Percentiles rank a stretch among this genome's conserved stretches.
Conservation (phyloP, 768 basidiomycete genomes). For the Leccinum variicolor region DNA sequence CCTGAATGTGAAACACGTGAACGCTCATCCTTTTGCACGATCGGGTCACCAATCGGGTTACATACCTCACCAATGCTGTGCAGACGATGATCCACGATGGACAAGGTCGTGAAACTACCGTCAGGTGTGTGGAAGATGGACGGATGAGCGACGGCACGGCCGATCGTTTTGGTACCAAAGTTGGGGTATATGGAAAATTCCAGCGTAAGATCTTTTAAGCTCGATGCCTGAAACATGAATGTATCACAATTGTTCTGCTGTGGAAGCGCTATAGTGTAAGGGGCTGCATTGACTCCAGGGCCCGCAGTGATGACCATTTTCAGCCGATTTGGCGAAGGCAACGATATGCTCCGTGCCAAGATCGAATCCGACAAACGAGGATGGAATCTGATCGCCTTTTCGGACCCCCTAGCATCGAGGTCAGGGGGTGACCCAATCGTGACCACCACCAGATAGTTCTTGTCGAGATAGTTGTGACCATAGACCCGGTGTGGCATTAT, state of each 20-base stretch:
- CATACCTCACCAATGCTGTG: constrained; percentile 90
- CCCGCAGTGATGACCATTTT: constrained; percentile 95
- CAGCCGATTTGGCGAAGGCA: constrained; percentile 72
- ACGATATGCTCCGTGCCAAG: constrained; percentile 61
- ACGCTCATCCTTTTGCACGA: constrained; percentile 1
- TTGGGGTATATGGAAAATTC: constrained; percentile 97
- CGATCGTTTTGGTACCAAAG: constrained; percentile 96
- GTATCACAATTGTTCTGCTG: constrained; percentile 66
- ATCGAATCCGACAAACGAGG: constrained; percentile 71
- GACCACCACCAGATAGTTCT: constrained; percentile 80
- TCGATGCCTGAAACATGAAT: constrained; percentile 84
- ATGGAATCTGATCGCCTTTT: constrained; percentile 59
- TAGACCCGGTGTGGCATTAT: constrained; percentile 98
- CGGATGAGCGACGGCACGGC: constrained; percentile 84
- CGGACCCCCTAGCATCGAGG: constrained; percentile 32
- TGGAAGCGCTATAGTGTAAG: constrained; percentile 87
- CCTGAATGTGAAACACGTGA: constrained; percentile 39
- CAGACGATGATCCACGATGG: constrained; percentile 88
- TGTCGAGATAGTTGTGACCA: constrained; percentile 93
- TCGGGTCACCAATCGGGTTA: not conserved
- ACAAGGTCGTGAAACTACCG: constrained; percentile 57
- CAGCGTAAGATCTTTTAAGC: constrained; percentile 67
- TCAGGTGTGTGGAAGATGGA: constrained; percentile 60
- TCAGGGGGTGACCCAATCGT: constrained; percentile 63
- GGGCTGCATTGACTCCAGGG: constrained; percentile 78